Percentiles rank a stretch among this genome's conserved stretches.
Conservation (phyloP, 805 yeast genomes). For the Yarrowia alimentaria region DNA sequence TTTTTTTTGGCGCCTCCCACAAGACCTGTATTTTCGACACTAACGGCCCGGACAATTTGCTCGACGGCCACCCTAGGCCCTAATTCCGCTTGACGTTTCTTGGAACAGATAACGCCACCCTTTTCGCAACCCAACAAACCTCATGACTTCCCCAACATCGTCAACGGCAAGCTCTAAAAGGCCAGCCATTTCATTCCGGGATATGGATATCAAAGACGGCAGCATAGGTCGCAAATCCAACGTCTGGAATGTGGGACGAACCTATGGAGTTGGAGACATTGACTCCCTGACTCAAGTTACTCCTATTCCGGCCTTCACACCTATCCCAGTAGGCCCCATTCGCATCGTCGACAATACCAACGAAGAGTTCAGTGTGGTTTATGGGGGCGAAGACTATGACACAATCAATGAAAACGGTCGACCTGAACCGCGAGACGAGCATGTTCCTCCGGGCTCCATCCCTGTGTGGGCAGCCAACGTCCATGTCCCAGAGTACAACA, state of each 20-base stretch:
- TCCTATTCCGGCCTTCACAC: constrained; percentile 18
- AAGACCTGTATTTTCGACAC: constrained; percentile 1
- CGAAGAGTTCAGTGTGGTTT: constrained; percentile 24
- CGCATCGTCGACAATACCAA: constrained; percentile 30
- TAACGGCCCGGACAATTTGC: constrained; percentile 1
- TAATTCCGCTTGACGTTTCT: too few species aligned
- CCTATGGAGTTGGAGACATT: constrained; percentile 19
- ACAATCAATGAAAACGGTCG: constrained; percentile 19
- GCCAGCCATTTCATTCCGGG: constrained; percentile 13
- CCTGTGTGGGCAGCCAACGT: constrained; percentile 44
- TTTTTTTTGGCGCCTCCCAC: neutral
- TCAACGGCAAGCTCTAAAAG: constrained; percentile 9
- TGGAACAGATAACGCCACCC: too few species aligned
- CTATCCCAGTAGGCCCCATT: constrained; percentile 31
- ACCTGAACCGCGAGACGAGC: constrained; percentile 29
- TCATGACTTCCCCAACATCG: constrained; percentile 3
- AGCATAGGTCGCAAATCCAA: constrained; percentile 17
- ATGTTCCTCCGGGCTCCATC: constrained; percentile 31
- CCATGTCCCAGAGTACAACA: constrained; percentile 43
- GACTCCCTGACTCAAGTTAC: constrained; percentile 24
- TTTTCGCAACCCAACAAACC: neutral
- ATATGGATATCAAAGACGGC: constrained; percentile 4
- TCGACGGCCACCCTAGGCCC: too few species aligned
- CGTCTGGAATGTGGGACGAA: constrained; percentile 21
- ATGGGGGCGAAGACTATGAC: constrained; percentile 25